Evolutionary conservation across 345 rosid species (phyloP).

Genomic region (Syzygium aqueum): DNA sequence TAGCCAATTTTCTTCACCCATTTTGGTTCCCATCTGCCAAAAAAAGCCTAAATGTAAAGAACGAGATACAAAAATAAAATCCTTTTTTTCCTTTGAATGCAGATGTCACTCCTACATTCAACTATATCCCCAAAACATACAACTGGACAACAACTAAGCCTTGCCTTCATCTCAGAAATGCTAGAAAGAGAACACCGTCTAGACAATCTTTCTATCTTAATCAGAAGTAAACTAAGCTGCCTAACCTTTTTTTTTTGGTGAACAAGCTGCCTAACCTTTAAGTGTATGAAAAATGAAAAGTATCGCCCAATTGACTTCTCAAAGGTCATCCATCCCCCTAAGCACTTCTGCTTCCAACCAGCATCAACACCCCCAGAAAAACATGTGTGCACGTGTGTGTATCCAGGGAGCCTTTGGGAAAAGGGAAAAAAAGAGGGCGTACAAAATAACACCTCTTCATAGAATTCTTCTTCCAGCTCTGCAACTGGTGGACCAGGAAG

Average conservation of each 20-base stretch:
- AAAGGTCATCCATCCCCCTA: not conserved
- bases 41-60: not conserved
- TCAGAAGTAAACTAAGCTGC: not conserved
- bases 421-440: not conserved
- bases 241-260: not conserved
- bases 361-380: not conserved
- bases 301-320: not conserved
- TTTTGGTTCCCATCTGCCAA: not conserved
- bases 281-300: not conserved
- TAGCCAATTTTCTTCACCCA: not conserved
- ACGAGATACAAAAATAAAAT: not conserved
- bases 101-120: not conserved
- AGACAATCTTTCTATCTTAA: not conserved
- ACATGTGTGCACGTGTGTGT: not conserved
- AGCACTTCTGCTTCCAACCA: not conserved
- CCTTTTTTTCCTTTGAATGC: not conserved
- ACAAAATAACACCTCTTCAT: constrained; percentile 50
- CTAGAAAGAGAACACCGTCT: not conserved
- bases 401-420: not conserved
- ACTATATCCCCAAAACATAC: not conserved
- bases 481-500: constrained; percentile 43
- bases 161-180: not conserved
- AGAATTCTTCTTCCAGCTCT: constrained; percentile 79
- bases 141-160: not conserved
- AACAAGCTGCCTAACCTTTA: not conserved